Conservation (phyloP, 1,284 basidiomycete species). For the Irpex sp. region DNA sequence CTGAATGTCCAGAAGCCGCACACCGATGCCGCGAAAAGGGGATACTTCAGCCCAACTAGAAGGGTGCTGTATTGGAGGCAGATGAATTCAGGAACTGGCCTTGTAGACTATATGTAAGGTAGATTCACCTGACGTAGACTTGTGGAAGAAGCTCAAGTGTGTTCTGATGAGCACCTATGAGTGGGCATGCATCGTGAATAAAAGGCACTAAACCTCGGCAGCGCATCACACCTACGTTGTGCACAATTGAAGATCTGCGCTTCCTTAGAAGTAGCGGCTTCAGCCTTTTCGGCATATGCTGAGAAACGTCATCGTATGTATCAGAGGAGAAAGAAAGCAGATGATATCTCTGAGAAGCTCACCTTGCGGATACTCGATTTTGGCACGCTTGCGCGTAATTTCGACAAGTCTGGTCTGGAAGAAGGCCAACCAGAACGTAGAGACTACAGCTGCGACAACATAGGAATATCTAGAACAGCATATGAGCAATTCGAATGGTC, state of each 20-base stretch:
- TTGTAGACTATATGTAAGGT: not conserved
- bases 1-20: slow-evolving; percentile 51
- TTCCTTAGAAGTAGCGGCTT: slow-evolving; percentile 33
- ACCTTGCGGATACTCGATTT: slow-evolving; percentile 67
- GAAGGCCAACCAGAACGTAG: slow-evolving; percentile 45
- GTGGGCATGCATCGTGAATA: slow-evolving; percentile 1
- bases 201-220: not conserved
- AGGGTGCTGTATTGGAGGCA: slow-evolving; percentile 38
- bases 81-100: not conserved
- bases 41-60: slow-evolving; percentile 53
- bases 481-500: no score
- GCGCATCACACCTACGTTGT: slow-evolving; percentile 45
- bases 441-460: slow-evolving; percentile 50
- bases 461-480: slow-evolving; percentile 39
- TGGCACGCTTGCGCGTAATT: slow-evolving; percentile 46
- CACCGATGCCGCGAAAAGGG: slow-evolving; percentile 49
- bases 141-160: slow-evolving; percentile 51
- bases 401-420: slow-evolving; percentile 50
- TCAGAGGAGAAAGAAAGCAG: slow-evolving; percentile 13
- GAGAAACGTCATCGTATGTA: not conserved
- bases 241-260: slow-evolving; percentile 46
- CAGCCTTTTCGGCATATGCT: slow-evolving; percentile 54
- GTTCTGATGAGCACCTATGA: slow-evolving; percentile 64
- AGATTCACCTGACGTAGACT: slow-evolving; percentile 6
- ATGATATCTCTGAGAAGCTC: slow-evolving; percentile 4